Percentiles rank a stretch among this genome's conserved stretches.
Conservation (phyloP, 495 filamentous ascomycete genomes). For the Daldinia caldariorum region DNA sequence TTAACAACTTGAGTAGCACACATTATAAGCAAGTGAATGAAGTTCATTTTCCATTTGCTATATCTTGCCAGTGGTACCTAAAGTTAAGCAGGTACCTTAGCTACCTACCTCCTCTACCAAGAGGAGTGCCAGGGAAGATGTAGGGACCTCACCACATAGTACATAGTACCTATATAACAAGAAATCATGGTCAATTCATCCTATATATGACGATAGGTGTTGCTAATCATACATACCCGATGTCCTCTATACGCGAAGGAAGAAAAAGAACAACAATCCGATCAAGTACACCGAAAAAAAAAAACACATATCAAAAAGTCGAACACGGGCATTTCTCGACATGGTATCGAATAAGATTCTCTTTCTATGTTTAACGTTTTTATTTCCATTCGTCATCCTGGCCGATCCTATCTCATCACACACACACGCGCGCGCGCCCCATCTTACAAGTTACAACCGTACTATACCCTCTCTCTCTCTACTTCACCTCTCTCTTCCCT, state of each 20-base stretch:
- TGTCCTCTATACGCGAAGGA: too few relatives aligned
- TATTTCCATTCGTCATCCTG: neutral
- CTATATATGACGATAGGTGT: neutral
- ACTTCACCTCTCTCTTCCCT: neutral
- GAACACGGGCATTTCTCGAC: neutral
- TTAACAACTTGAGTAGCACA: neutral
- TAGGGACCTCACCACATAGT: too few relatives aligned
- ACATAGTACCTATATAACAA: neutral
- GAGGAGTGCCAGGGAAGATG: too few relatives aligned
- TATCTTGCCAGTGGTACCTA: neutral
- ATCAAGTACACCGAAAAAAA: neutral
- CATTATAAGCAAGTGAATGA: neutral
- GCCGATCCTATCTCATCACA: constrained; percentile 1
- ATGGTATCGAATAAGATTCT: neutral
- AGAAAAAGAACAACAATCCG: neutral
- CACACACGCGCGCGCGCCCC: neutral
- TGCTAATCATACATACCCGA: neutral
- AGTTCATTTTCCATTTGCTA: neutral
- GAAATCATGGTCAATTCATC: neutral
- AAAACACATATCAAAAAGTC: neutral
- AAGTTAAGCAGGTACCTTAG: too few relatives aligned
- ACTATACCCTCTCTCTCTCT: neutral
- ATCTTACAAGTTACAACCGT: neutral
- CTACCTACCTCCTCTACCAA: too few relatives aligned
- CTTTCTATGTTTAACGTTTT: neutral